Evolutionary conservation across 257 asterid genomes (phyloP).

Genomic region (Parsonsia alboflavescens): DNA sequence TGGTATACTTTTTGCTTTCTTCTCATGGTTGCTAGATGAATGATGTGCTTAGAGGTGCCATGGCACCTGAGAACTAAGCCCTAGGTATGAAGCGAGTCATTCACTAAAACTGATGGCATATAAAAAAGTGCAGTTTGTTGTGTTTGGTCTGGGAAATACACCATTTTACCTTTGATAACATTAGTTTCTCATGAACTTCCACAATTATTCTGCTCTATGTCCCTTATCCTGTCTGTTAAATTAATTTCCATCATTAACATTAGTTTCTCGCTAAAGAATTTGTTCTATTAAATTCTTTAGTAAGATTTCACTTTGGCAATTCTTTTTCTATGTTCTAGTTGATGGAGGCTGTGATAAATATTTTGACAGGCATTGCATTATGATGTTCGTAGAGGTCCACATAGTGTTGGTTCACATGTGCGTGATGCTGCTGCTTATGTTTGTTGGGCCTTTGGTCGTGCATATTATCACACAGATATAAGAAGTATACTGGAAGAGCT

Average conservation of each 20-base stretch:
- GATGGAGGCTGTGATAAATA: background rate
- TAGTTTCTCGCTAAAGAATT: no score
- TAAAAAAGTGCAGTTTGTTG: background rate
- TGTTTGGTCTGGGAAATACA: no score
- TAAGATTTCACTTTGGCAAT: background rate
- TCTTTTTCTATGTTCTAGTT: no score
- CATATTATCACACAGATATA: slow-evolving; percentile 83
- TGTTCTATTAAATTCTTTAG: background rate
- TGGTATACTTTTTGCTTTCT: background rate
- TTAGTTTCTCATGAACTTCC: background rate
- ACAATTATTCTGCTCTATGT: background rate
- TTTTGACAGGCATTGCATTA: slow-evolving; percentile 77
- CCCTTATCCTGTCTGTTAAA: background rate
- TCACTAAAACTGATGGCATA: background rate
- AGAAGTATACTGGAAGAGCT: slow-evolving; percentile 66
- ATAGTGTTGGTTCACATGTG: slow-evolving; percentile 97
- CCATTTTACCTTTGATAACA: background rate
- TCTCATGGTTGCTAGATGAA: background rate
- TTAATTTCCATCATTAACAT: no score
- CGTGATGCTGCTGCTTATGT: slow-evolving; percentile 99
- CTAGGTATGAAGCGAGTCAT: background rate
- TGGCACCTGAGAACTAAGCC: background rate
- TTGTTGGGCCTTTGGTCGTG: slow-evolving; percentile 99
- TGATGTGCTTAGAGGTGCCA: background rate
- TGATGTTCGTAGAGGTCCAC: slow-evolving; percentile 98